Percentiles rank a stretch among this genome's conserved stretches.
These are phyloP conservation scores for Rhodomyrtus psidioides DNA, from an alignment of 441 rosid genomes.

Conservation along the genomic window DNA sequence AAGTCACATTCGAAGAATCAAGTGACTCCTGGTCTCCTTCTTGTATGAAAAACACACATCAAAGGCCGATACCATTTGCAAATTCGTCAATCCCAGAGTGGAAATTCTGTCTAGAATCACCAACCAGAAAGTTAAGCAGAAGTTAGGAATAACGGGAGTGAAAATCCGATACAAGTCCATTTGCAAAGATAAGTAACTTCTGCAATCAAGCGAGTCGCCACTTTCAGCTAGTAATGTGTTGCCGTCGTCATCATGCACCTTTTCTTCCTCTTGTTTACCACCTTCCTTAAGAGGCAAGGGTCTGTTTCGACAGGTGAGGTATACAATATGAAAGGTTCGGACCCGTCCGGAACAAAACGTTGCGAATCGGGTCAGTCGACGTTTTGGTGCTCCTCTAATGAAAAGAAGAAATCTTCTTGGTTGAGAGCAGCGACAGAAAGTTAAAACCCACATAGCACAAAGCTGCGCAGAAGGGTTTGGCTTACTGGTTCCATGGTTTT, in stretches of 20 bases:
- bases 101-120: neutral
- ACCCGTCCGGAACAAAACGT: neutral
- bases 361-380: neutral
- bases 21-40: neutral
- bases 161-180: neutral
- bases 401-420: neutral
- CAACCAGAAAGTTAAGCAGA: neutral
- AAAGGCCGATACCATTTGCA: neutral
- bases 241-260: neutral
- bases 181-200: neutral
- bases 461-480: neutral
- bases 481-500: neutral
- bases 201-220: neutral
- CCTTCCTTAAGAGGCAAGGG: neutral
- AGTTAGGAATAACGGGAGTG: neutral
- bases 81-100: neutral
- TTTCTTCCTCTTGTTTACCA: neutral
- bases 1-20: neutral
- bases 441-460: neutral
- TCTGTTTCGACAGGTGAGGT: neutral
- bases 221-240: too few relatives aligned
- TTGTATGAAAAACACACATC: neutral
- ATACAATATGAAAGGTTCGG: neutral
- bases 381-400: neutral
- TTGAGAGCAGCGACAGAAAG: neutral